phyloP scores from a whole-genome alignment of 2,329 filamentous ascomycete species.

The Penicillium sp. region DNA sequence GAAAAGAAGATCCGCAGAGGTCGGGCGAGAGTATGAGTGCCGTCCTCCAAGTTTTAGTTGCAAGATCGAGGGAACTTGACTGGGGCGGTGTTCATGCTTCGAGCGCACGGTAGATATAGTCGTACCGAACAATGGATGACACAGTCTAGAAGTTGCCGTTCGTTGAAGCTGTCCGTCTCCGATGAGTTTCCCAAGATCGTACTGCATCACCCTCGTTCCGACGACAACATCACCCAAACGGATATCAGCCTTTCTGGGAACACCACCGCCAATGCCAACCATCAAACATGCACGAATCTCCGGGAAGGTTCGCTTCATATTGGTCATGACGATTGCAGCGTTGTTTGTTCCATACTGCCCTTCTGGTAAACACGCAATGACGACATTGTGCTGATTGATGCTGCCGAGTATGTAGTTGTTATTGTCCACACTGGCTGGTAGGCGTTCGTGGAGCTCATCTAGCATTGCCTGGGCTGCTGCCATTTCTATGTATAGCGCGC shows the following conservation, averaged over 20 bases:
- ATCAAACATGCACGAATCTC: constrained; percentile 26
- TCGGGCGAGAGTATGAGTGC: constrained; percentile 6
- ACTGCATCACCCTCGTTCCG: constrained; percentile 30
- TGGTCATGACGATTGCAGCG: constrained; percentile 22
- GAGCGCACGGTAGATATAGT: constrained; percentile 14
- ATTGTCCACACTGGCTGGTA: constrained; percentile 11
- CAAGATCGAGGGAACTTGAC: constrained; percentile 3
- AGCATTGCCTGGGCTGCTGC: constrained; percentile 31
- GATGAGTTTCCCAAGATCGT: constrained; percentile 28
- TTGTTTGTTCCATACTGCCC: constrained; percentile 22
- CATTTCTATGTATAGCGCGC: constrained; percentile 31
- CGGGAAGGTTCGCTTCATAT: constrained; percentile 29
- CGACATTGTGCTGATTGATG: constrained; percentile 26
- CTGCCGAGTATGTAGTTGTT: constrained; percentile 25
- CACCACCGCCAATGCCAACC: constrained; percentile 34
- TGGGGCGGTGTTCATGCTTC: constrained; percentile 8
- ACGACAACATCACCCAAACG: constrained; percentile 34
- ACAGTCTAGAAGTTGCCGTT: constrained; percentile 21
- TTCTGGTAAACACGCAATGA: constrained; percentile 24
- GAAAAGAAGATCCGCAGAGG: constrained; percentile 14
- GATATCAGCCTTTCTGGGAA: constrained; percentile 26
- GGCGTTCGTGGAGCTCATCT: constrained; percentile 27
- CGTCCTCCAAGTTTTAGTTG: constrained; percentile 3
- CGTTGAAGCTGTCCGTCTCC: constrained; percentile 18
- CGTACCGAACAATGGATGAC: constrained; percentile 15